A percentile compares a stretch with the other conserved stretches of the same genome.
Evolutionary conservation across 2,329 filamentous ascomycete genomes (phyloP).

Genomic region (Fonsecaea pugnacius): DNA sequence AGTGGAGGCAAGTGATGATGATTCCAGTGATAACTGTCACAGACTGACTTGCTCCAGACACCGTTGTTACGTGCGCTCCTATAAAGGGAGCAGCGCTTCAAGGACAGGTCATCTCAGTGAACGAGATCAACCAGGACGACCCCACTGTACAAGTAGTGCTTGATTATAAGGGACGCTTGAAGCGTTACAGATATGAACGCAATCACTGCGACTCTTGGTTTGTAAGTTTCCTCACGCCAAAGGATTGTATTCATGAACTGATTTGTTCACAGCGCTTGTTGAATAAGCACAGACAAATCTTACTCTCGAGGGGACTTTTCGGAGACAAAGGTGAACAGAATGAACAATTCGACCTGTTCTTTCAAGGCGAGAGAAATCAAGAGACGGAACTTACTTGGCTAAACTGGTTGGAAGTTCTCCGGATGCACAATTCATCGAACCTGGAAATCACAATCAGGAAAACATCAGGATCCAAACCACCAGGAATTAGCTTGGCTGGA

Average conservation of each 20-base stretch:
- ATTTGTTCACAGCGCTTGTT: background rate
- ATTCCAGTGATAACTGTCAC: background rate
- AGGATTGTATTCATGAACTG: background rate
- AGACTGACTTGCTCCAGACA: background rate
- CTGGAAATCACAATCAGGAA: conserved; percentile 2
- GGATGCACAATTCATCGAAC: background rate
- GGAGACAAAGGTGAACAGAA: background rate
- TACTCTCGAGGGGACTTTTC: background rate
- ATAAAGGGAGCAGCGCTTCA: background rate
- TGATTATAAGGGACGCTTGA: background rate
- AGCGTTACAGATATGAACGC: background rate
- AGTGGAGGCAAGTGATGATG: background rate
- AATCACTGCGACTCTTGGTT: background rate
- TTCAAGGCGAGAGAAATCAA: background rate
- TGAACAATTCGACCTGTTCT: background rate
- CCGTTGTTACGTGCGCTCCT: background rate
- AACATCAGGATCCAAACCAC: background rate
- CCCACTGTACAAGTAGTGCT: background rate
- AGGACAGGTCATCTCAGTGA: background rate
- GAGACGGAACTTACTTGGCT: background rate
- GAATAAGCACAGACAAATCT: background rate
- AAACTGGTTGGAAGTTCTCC: background rate
- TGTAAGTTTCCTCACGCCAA: background rate
- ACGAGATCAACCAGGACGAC: background rate
- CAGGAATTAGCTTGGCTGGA: background rate